Percentiles rank a stretch among this genome's conserved stretches.
These are phyloP conservation scores for Globisporangium okanoganense DNA, from an alignment of 352 stramenopile genomes.

Conservation along the genomic window DNA sequence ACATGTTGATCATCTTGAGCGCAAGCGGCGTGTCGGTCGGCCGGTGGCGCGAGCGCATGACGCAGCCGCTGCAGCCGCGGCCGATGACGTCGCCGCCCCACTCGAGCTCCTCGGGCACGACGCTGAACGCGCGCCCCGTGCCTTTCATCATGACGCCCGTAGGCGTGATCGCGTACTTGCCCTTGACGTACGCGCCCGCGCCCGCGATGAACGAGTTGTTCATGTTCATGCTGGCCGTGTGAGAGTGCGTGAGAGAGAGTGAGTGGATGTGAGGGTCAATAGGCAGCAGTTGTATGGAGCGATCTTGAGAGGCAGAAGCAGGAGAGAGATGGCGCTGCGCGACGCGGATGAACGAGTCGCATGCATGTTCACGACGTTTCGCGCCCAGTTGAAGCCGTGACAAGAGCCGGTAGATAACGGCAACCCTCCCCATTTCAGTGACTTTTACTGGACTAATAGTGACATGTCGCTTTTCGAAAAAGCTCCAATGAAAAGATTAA, in stretches of 20 bases:
- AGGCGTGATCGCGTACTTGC: constrained; percentile 75
- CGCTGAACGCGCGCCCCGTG: constrained; percentile 74
- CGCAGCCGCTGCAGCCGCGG: constrained; percentile 62
- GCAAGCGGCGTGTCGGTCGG: constrained; percentile 76
- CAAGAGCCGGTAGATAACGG: not conserved
- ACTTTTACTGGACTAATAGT: not conserved
- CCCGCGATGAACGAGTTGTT: constrained; percentile 77
- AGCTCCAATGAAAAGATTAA: too few relatives aligned
- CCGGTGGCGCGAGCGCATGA: constrained; percentile 60
- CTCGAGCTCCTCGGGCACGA: constrained; percentile 74
- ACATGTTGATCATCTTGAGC: constrained; percentile 89
- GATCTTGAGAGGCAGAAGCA: not conserved
- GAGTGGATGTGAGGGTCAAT: constrained; percentile 12
- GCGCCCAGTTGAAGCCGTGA: not conserved
- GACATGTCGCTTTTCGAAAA: not conserved
- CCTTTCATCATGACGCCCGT: constrained; percentile 78
- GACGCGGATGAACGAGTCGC: not conserved
- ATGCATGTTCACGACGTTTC: constrained; percentile 22
- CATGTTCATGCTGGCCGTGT: constrained; percentile 29
- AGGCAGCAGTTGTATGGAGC: not conserved
- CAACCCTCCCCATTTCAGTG: not conserved
- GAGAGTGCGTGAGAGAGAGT: not conserved
- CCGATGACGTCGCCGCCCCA: constrained; percentile 75
- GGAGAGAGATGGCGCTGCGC: not conserved
- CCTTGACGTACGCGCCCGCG: constrained; percentile 73